A percentile compares a stretch with the other conserved stretches of the same genome.
phyloP scores from a whole-genome alignment of 148 eudicot species.

The Fallopia convolvulus region DNA sequence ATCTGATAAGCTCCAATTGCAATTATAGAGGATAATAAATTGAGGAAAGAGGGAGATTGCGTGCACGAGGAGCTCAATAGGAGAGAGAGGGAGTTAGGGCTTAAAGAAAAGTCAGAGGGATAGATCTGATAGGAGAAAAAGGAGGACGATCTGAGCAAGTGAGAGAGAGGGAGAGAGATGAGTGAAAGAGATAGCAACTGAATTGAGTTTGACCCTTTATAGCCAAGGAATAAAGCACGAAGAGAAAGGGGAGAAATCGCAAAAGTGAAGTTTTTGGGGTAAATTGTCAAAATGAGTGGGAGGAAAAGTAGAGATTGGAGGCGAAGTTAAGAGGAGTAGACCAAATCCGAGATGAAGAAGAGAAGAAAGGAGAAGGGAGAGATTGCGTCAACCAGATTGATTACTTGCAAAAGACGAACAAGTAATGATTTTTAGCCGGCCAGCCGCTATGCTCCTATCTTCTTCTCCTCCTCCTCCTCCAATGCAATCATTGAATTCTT shows the following conservation, averaged over 20 bases:
- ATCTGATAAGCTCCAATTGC: conserved; percentile 1
- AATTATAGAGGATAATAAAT: not conserved
- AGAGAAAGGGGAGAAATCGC: not conserved
- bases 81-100: conserved; percentile 12
- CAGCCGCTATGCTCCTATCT: not conserved
- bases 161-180: not conserved
- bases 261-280: not conserved
- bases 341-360: not conserved
- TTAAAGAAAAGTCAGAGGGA: not conserved
- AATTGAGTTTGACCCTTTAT: conserved; percentile 8
- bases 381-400: conserved; percentile 11
- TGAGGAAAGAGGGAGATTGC: conserved; percentile 10
- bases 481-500: conserved; percentile 1
- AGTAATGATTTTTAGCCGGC: not conserved
- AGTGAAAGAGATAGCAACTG: conserved; percentile 5
- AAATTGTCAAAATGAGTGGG: conserved; percentile 1
- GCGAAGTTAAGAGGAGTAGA: conserved; percentile 2
- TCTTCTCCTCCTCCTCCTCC: not conserved
- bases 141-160: not conserved
- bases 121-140: conserved; percentile 10
- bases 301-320: not conserved
- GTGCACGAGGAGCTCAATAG: conserved; percentile 6
- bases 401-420: not conserved
- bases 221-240: not conserved
- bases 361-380: not conserved